These are phyloP conservation scores for Lichtheimia ramosa DNA, from an alignment of 371 early-diverging fungal genomes.

Conservation along the genomic window DNA sequence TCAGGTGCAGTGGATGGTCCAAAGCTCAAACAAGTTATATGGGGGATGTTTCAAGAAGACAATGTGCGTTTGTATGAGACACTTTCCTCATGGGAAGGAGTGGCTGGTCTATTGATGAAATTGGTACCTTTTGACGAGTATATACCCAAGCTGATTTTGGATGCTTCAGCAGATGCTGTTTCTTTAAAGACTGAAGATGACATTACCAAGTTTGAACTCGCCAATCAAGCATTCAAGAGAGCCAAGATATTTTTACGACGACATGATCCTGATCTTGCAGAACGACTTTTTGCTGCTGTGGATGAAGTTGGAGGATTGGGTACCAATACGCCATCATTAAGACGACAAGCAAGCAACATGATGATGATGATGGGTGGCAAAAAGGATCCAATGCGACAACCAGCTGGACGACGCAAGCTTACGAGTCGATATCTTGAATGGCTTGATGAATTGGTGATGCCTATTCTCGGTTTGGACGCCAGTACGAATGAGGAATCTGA, in stretches of 20 bases:
- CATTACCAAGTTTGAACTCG: slow-evolving; percentile 13
- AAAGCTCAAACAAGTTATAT: slow-evolving; percentile 21
- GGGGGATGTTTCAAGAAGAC: slow-evolving; percentile 28
- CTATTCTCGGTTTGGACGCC: slow-evolving; percentile 31
- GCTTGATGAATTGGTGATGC: slow-evolving; percentile 47
- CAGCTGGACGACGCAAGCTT: slow-evolving; percentile 39
- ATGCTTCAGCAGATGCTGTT: slow-evolving; percentile 28
- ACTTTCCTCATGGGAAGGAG: slow-evolving; percentile 34
- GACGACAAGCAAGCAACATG: not conserved
- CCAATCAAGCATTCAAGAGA: slow-evolving; percentile 25
- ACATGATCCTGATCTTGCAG: slow-evolving; percentile 27
- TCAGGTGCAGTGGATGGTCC: slow-evolving; percentile 29
- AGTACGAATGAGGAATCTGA: slow-evolving; percentile 9
- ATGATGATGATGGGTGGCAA: slow-evolving; percentile 7
- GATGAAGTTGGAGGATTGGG: slow-evolving; percentile 27
- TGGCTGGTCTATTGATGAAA: slow-evolving; percentile 32
- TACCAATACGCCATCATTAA: not conserved
- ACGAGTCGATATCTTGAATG: slow-evolving; percentile 37
- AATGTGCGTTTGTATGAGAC: slow-evolving; percentile 25
- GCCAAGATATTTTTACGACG: slow-evolving; percentile 28
- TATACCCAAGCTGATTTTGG: slow-evolving; percentile 33
- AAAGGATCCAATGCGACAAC: slow-evolving; percentile 28
- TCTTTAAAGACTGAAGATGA: slow-evolving; percentile 28
- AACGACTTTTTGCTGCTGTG: slow-evolving; percentile 23
- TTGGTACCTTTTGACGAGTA: slow-evolving; percentile 42